Percentiles rank a stretch among this genome's conserved stretches.
Conservation (phyloP, 148 eudicot genomes). For the Persicaria tinctoria region DNA sequence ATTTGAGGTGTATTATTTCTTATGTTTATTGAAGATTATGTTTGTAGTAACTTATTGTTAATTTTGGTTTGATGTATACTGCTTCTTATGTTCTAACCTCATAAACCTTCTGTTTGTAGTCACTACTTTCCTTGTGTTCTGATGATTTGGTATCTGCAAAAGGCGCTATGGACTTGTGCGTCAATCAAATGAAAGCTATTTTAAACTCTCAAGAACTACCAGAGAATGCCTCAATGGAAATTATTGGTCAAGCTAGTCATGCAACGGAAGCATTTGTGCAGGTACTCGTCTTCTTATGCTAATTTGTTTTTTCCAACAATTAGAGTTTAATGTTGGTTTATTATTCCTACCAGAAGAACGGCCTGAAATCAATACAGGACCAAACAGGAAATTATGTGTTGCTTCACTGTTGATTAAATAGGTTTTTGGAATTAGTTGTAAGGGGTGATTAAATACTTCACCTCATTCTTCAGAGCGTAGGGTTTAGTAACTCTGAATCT, state of each 20-base stretch:
- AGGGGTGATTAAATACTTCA: neutral
- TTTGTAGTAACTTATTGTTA: neutral
- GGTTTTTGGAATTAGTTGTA: neutral
- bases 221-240: constrained; percentile 83
- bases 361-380: neutral
- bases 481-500: neutral
- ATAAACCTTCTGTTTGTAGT: constrained; percentile 36
- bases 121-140: constrained; percentile 83
- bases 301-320: neutral
- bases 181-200: constrained; percentile 73
- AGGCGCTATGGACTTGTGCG: constrained; percentile 88
- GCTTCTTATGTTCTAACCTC: neutral
- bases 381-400: neutral
- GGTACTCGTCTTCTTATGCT: constrained; percentile 28
- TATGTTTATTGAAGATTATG: constrained; percentile 4
- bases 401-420: neutral
- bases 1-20: neutral
- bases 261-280: constrained; percentile 97
- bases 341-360: neutral
- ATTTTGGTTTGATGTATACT: constrained; percentile 5
- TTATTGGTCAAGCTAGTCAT: constrained; percentile 85
- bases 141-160: constrained; percentile 71
- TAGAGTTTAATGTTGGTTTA: neutral
- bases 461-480: neutral
- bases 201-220: constrained; percentile 82